Conservation (phyloP, 2,329 filamentous ascomycete genomes). For the Triangularia setosa region DNA sequence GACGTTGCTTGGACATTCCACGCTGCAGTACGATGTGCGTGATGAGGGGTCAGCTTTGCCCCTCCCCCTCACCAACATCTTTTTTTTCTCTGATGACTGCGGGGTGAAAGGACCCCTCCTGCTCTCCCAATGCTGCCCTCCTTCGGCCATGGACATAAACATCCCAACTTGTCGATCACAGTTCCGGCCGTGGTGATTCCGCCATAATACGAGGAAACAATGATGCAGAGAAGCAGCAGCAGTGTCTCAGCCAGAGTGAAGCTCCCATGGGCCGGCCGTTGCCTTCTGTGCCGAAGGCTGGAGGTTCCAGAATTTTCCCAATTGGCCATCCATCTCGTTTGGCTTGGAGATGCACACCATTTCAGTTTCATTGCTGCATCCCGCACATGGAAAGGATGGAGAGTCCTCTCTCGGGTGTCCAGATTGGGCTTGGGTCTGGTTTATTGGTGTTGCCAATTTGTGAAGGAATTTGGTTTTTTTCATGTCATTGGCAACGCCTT, state of each 20-base stretch:
- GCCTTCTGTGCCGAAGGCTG: constrained; percentile 6
- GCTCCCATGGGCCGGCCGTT: constrained; percentile 3
- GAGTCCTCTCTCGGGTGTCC: neutral
- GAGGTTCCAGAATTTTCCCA: constrained; percentile 23
- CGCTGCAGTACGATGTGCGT: neutral
- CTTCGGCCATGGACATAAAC: neutral
- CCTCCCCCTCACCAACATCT: constrained; percentile 12
- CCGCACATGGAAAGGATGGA: neutral
- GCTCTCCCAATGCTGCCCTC: no score
- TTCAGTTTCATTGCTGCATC: neutral
- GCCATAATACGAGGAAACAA: neutral
- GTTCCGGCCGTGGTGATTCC: constrained; percentile 5
- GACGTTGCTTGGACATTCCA: neutral
- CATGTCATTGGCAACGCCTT: neutral
- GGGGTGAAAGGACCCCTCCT: constrained; percentile 13
- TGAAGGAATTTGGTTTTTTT: neutral
- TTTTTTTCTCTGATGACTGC: constrained; percentile 8
- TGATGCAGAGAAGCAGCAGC: neutral
- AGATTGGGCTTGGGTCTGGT: neutral
- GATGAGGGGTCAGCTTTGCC: constrained; percentile 15
- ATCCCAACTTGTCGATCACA: constrained; percentile 7
- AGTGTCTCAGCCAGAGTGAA: neutral
- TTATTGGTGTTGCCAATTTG: no score
- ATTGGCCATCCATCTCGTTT: constrained; percentile 13
- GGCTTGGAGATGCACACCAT: constrained; percentile 13